A percentile compares a stretch with the other conserved stretches of the same genome.
Evolutionary conservation across 2,329 filamentous ascomycete species (phyloP).

Genomic region (Grosmannia penicillata): DNA sequence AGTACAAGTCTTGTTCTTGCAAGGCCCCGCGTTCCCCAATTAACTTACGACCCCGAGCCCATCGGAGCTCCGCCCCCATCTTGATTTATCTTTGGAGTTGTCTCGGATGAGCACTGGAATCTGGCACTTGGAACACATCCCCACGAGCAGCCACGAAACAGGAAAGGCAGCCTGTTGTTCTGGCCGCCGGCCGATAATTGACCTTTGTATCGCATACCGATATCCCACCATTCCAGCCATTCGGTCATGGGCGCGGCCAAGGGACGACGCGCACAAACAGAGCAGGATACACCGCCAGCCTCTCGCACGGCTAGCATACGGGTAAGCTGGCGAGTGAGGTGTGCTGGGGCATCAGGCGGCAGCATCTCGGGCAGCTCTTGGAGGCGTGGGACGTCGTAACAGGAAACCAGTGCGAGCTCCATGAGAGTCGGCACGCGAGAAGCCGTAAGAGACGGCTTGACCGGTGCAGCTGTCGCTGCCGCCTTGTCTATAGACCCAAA

Average conservation of each 20-base stretch:
- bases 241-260: slow-evolving; percentile 33
- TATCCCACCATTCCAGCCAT: slow-evolving; percentile 50
- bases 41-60: too few relatives aligned
- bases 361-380: slow-evolving; percentile 27
- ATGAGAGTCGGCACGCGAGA: slow-evolving; percentile 31
- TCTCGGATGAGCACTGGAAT: too few relatives aligned
- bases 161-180: slow-evolving; percentile 24
- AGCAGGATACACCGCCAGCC: slow-evolving; percentile 34
- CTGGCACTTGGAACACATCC: slow-evolving; percentile 32
- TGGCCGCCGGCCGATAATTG: slow-evolving; percentile 2
- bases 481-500: too few relatives aligned
- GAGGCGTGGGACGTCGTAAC: slow-evolving; percentile 26
- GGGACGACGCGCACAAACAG: slow-evolving; percentile 32
- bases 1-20: too few relatives aligned
- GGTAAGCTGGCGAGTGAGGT: slow-evolving; percentile 25
- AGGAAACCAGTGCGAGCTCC: slow-evolving; percentile 33
- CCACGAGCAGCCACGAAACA: slow-evolving; percentile 35
- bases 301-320: slow-evolving; percentile 26
- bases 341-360: slow-evolving; percentile 22
- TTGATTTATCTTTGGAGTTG: too few relatives aligned
- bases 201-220: slow-evolving; percentile 4
- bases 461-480: too few relatives aligned
- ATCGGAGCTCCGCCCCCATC: too few relatives aligned
- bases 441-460: neutral
- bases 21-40: too few relatives aligned